Conservation (phyloP, 257 asterid genomes). For the Nicotiana benthamiana region DNA sequence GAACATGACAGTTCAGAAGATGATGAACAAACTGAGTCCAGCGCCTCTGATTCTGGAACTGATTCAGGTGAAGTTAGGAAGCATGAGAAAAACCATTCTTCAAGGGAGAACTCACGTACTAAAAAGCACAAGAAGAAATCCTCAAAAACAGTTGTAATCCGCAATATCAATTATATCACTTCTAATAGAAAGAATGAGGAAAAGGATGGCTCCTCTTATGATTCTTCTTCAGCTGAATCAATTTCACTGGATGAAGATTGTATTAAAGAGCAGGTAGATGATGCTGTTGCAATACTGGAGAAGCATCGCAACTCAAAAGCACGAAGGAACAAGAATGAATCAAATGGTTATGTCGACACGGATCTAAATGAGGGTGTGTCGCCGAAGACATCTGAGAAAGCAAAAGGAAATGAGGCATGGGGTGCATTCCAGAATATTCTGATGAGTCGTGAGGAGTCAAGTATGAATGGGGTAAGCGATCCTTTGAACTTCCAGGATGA, state of each 20-base stretch:
- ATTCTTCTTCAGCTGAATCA: conserved; percentile 35
- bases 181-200: conserved; percentile 53
- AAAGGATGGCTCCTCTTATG: conserved; percentile 37
- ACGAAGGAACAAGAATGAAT: conserved; percentile 26
- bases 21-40: conserved; percentile 46
- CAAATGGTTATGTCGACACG: conserved; percentile 20
- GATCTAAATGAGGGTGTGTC: conserved; percentile 14
- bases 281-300: conserved; percentile 50
- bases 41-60: conserved; percentile 34
- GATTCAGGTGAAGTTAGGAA: conserved; percentile 34
- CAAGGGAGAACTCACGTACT: conserved; percentile 28
- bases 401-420: conserved; percentile 39
- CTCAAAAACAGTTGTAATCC: conserved; percentile 74
- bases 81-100: conserved; percentile 30
- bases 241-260: conserved; percentile 42
- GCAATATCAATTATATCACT: conserved; percentile 77
- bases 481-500: conserved; percentile 32
- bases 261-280: conserved; percentile 52
- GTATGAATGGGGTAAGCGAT: conserved; percentile 15
- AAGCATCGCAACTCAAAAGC: conserved; percentile 26
- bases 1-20: conserved; percentile 45
- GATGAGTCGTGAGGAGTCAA: conserved; percentile 45
- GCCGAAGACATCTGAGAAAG: conserved; percentile 25
- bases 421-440: conserved; percentile 68
- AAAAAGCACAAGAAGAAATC: conserved; percentile 56